A percentile compares a stretch with the other conserved stretches of the same genome.
Evolutionary conservation across 371 early-diverging fungal genomes (phyloP).

Genomic region (Mucor velutinosus): DNA sequence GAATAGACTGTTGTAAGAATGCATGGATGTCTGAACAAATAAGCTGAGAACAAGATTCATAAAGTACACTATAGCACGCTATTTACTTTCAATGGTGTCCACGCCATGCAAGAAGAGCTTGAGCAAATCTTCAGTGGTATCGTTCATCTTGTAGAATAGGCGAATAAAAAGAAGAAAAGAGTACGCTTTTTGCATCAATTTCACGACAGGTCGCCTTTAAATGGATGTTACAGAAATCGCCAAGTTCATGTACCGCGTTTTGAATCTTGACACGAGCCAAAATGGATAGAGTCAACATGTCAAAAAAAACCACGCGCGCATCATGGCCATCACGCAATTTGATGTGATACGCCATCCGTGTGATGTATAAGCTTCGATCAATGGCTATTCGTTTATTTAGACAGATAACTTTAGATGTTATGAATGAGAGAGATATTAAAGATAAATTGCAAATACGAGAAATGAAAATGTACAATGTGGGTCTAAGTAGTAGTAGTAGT

Average conservation of each 20-base stretch:
- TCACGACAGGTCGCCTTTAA: neutral
- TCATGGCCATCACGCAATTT: neutral
- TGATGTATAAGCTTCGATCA: too few relatives aligned
- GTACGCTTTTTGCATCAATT: neutral
- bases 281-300: neutral
- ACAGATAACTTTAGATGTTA: neutral
- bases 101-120: neutral
- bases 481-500: neutral
- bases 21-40: neutral
- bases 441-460: neutral
- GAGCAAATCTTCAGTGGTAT: neutral
- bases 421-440: neutral
- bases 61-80: neutral
- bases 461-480: neutral
- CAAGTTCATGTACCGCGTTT: neutral
- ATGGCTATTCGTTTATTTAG: too few relatives aligned
- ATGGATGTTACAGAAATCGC: neutral
- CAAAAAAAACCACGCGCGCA: neutral
- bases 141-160: neutral
- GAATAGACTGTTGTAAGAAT: too few relatives aligned
- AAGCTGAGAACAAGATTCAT: neutral
- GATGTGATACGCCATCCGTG: neutral
- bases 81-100: neutral
- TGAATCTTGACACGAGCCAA: neutral
- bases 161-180: neutral